Conservation (phyloP, 75 land plant genomes). For the Pinus albicaulis region DNA sequence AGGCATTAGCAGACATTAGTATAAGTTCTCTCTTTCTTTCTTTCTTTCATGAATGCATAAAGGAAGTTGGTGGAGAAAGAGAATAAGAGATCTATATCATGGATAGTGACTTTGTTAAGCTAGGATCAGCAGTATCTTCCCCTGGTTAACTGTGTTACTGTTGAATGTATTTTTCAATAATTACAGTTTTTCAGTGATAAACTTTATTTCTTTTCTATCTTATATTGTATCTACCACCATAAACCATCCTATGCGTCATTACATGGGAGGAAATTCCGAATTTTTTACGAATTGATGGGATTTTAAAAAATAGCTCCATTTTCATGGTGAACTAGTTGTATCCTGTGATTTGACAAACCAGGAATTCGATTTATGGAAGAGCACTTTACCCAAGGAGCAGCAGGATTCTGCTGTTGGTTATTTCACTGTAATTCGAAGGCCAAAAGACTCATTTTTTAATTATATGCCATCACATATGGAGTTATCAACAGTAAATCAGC, state of each 20-base stretch:
- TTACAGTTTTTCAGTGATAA: not conserved
- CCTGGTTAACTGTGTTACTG: not conserved
- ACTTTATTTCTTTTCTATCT: not conserved
- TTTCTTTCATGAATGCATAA: constrained; percentile 5
- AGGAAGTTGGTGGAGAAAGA: not conserved
- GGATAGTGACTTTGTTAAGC: not conserved
- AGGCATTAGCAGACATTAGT: too few species aligned
- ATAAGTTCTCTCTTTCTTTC: not conserved
- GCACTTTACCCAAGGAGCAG: constrained; percentile 44
- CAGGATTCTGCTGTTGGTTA: constrained; percentile 60
- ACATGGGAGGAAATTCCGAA: not conserved
- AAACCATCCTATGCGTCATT: too few species aligned
- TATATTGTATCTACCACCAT: not conserved
- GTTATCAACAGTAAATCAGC: not conserved
- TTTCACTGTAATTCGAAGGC: constrained; percentile 79
- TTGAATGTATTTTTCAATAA: not conserved
- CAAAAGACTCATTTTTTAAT: constrained; percentile 22
- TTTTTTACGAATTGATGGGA: not conserved
- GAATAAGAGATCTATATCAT: not conserved
- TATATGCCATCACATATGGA: not conserved
- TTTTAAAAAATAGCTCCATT: not conserved
- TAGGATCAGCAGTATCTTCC: not conserved
- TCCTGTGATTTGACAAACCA: constrained; percentile 22
- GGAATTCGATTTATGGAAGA: constrained; percentile 86
- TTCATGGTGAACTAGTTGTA: not conserved